These are phyloP conservation scores for Oryza meridionalis DNA, from an alignment of 176 grass and related monocot genomes.

Conservation along the genomic window DNA sequence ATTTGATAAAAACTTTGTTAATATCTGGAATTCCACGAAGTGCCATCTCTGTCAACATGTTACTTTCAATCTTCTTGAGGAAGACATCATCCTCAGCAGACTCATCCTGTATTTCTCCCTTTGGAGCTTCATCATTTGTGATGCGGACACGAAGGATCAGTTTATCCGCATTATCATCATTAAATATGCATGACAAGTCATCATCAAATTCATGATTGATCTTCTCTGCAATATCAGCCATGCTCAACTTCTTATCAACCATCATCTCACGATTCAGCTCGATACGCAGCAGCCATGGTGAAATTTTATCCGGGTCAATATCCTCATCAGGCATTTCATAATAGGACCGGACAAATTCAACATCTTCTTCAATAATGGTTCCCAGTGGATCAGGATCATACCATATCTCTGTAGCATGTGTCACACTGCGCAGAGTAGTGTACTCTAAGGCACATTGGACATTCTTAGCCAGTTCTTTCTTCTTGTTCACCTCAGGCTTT, in stretches of 20 bases:
- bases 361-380: constrained; percentile 94
- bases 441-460: constrained; percentile 99
- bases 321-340: constrained; percentile 99
- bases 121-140: constrained; percentile 92
- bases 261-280: constrained; percentile 99
- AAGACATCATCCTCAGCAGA: constrained; percentile 96
- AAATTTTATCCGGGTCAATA: constrained; percentile 90
- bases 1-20: constrained; percentile 97
- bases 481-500: constrained; percentile 79
- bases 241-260: constrained; percentile 99
- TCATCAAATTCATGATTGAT: constrained; percentile 97
- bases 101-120: constrained; percentile 95
- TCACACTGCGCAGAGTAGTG: constrained; percentile 94
- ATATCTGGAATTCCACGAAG: constrained; percentile 97
- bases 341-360: constrained; percentile 91
- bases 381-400: constrained; percentile 93
- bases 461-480: constrained; percentile 94
- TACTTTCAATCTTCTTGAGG: constrained; percentile 87
- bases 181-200: constrained; percentile 96
- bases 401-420: constrained; percentile 96
- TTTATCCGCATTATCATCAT: constrained; percentile 99
- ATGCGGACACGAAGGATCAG: constrained; percentile 98
- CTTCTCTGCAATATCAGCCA: constrained; percentile 96
- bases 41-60: constrained; percentile 99
- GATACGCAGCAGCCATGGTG: constrained; percentile 92